Evolutionary conservation across 2,329 filamentous ascomycete species (phyloP), one percentile per base, ranked within the genome.

Genomic region (Coleophoma crateriformis): DNA sequence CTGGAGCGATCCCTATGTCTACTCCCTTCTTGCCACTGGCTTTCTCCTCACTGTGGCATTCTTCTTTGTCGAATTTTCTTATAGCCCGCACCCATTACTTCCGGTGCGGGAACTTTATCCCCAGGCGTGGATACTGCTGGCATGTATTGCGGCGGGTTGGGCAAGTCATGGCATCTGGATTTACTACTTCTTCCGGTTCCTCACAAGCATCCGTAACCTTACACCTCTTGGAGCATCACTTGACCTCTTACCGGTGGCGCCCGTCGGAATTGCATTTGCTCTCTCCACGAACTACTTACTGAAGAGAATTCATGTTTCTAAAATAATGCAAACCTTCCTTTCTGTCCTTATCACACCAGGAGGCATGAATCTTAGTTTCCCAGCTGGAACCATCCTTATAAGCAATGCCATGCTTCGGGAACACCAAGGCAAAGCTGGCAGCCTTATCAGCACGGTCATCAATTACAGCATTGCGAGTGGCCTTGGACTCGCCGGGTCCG

Each of bases 281-380:
- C 40, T 69, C n/a, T 58, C 60, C 0, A 68, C 66, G 1, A 64
- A 63, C 1, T 66, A 63, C 27, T 51, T 70, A 6, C 58, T 68
- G 14, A 55, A 61, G 33, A 59, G 59, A 10, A 34, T 67, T 4
- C 54, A 58, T 22, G 58, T 62, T 1, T 58, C 60, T 12, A 53
- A 63, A 22, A 61, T 70, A 4, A 71, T 72, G 61, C 76, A 83
- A 53, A 71, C 76, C 0, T 87, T 87, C 58, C 71, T 82, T 7
- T 72, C 72, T 6, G 68, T 79, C 4, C 22, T 85, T 3, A 58
- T 86, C 43, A 79, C 79, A 64, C 76, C 79, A 0, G 82, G 76
- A 57, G 81, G 81, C 2, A 82, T 85, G 76, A 17, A 38, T 38
- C 14, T 38, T 14, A n/a, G 14, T 14, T 38, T 38, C 17, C 35